phyloP scores from a whole-genome alignment of 1,284 basidiomycete genomes.

The Boletus semigastroideus region DNA sequence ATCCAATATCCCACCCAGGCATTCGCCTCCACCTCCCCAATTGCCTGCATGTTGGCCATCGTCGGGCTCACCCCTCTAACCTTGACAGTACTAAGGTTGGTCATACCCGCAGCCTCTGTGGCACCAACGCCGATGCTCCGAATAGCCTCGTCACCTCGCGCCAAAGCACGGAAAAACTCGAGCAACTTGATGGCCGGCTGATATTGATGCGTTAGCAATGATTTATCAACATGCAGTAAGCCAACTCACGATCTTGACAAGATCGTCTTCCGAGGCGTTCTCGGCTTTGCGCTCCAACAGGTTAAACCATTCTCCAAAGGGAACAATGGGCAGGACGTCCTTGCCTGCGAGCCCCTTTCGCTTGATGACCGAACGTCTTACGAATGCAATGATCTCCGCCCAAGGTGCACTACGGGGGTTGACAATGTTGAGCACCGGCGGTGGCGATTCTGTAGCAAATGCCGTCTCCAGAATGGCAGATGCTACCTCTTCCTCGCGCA shows the following conservation, averaged over 20 bases:
- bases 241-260: conserved; percentile 23
- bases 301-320: conserved; percentile 26
- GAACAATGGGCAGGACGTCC: conserved; percentile 19
- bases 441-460: conserved; percentile 5
- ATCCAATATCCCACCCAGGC: conserved; percentile 31
- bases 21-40: conserved; percentile 22
- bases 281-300: conserved; percentile 21
- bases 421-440: conserved; percentile 22
- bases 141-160: conserved; percentile 11
- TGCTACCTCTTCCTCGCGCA: conserved; percentile 23
- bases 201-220: background rate
- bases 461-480: conserved; percentile 20
- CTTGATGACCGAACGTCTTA: conserved; percentile 13
- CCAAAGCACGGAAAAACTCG: conserved; percentile 23
- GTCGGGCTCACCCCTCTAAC: conserved; percentile 17
- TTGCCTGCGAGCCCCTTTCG: conserved; percentile 1
- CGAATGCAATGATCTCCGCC: conserved; percentile 13
- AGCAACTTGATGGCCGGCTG: conserved; percentile 34
- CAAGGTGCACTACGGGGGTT: conserved; percentile 25
- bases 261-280: conserved; percentile 13
- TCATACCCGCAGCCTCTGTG: conserved; percentile 21
- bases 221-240: background rate
- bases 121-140: background rate
- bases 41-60: conserved; percentile 22
- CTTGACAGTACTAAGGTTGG: conserved; percentile 21